Evolutionary conservation across 805 yeast species (phyloP).

Genomic region (Lipomyces oligophaga): DNA sequence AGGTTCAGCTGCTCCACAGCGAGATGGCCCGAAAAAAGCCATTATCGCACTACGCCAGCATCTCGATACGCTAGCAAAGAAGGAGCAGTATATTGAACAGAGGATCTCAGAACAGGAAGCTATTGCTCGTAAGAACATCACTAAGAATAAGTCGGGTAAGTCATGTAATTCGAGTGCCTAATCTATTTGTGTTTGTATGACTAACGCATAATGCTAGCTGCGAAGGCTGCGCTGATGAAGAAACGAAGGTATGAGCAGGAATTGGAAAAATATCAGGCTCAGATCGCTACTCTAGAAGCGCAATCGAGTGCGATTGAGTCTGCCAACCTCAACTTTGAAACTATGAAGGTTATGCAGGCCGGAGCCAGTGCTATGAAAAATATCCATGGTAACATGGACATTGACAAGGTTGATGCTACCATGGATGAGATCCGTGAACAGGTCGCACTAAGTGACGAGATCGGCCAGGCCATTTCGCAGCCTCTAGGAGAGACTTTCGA

Average conservation of each 20-base stretch:
- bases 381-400: slow-evolving; percentile 90
- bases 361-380: slow-evolving; percentile 96
- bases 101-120: slow-evolving; percentile 80
- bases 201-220: slow-evolving; percentile 40
- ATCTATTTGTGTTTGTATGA: background rate
- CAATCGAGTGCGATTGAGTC: slow-evolving; percentile 87
- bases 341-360: slow-evolving; percentile 98
- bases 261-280: slow-evolving; percentile 75
- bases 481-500: slow-evolving; percentile 65
- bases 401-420: slow-evolving; percentile 93
- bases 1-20: slow-evolving; percentile 51
- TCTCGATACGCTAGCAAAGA: slow-evolving; percentile 79
- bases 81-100: slow-evolving; percentile 71
- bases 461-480: slow-evolving; percentile 91
- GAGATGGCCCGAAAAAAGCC: slow-evolving; percentile 88
- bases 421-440: slow-evolving; percentile 98
- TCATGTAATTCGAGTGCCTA: background rate
- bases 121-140: slow-evolving; percentile 71
- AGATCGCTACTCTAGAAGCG: slow-evolving; percentile 82
- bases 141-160: slow-evolving; percentile 54
- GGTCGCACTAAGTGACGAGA: slow-evolving; percentile 90
- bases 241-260: slow-evolving; percentile 79
- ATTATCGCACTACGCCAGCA: slow-evolving; percentile 86
- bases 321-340: slow-evolving; percentile 94
- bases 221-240: slow-evolving; percentile 81